These are phyloP conservation scores for Ophiostoma novo-ulmi DNA, from an alignment of 2,329 filamentous ascomycete species.

Conservation along the genomic window DNA sequence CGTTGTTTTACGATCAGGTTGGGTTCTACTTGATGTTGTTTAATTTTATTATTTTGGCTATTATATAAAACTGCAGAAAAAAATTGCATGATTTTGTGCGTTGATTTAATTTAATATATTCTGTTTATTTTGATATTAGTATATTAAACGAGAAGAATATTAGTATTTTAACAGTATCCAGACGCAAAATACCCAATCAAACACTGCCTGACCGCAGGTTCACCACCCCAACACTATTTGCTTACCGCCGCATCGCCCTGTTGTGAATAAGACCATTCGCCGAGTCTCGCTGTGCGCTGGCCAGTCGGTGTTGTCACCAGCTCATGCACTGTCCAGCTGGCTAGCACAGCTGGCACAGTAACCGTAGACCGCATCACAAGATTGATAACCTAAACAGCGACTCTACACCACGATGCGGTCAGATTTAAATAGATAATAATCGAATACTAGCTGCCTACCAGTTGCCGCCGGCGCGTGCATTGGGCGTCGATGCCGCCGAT, in stretches of 20 bases:
- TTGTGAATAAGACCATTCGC: background rate
- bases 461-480: conserved; percentile 10
- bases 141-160: too few relatives aligned
- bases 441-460: background rate
- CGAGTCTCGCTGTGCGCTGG: conserved; percentile 7
- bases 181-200: background rate
- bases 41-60: too few relatives aligned
- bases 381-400: too few relatives aligned
- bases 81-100: too few relatives aligned
- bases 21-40: too few relatives aligned
- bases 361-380: background rate
- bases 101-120: too few relatives aligned
- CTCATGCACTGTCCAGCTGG: background rate
- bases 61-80: too few relatives aligned
- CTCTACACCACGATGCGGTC: background rate
- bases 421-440: background rate
- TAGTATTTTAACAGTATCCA: background rate
- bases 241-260: conserved; percentile 4
- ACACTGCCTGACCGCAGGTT: background rate
- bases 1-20: too few relatives aligned
- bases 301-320: conserved; percentile 17
- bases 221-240: background rate
- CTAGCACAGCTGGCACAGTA: background rate
- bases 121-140: too few relatives aligned
- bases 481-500: conserved; percentile 15